phyloP scores from a whole-genome alignment of 306 rosid species.

The Alnus glutinosa region DNA sequence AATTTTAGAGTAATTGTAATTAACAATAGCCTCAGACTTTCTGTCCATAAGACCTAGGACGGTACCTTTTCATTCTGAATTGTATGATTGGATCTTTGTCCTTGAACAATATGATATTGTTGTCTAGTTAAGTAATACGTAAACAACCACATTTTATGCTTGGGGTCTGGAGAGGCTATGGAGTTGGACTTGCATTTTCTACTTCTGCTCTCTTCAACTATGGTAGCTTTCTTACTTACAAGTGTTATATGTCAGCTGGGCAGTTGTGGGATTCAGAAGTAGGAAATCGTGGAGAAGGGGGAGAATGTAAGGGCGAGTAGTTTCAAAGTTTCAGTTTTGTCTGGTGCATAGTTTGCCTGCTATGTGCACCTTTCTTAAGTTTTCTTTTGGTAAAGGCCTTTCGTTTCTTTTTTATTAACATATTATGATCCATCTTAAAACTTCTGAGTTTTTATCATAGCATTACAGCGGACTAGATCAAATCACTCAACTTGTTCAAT shows the following conservation, averaged over 20 bases:
- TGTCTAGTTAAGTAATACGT: not conserved
- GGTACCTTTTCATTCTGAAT: constrained; percentile 2
- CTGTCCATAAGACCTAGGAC: not conserved
- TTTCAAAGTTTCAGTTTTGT: not conserved
- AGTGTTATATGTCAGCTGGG: not conserved
- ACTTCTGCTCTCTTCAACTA: not conserved
- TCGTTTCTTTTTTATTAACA: not conserved
- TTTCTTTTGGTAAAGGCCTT: not conserved
- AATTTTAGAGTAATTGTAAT: not conserved
- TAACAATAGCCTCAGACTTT: not conserved
- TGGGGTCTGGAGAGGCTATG: not conserved
- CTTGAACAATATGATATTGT: not conserved
- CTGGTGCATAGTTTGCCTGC: constrained; percentile 16
- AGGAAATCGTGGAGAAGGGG: not conserved
- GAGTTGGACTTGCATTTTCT: not conserved
- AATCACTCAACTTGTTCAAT: not conserved
- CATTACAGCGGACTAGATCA: not conserved
- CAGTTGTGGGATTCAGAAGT: not conserved
- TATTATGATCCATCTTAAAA: not conserved
- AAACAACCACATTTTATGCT: not conserved
- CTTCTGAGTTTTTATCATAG: not conserved
- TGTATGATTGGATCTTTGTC: constrained; percentile 4
- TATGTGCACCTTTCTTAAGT: constrained; percentile 12
- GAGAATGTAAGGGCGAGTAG: not conserved
- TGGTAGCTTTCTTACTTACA: not conserved